Percentiles rank a stretch among this genome's conserved stretches.
phyloP scores from a whole-genome alignment of 257 asterid genomes.

The Przewalskia tangutica region DNA sequence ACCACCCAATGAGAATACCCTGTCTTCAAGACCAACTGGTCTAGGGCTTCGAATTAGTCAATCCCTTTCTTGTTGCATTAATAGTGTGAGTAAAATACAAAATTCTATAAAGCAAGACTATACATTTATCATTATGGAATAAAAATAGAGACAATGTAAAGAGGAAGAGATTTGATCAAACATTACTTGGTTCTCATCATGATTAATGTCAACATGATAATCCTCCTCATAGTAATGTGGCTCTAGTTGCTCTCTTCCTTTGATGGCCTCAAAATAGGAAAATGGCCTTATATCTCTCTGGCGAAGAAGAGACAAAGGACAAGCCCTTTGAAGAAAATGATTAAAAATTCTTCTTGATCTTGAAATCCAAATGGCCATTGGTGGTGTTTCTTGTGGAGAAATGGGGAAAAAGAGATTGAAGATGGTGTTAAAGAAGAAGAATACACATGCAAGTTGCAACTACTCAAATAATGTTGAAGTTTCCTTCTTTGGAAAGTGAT shows the following conservation, averaged over 20 bases:
- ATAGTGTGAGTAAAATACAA: neutral
- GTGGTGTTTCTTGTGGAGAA: neutral
- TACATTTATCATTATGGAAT: neutral
- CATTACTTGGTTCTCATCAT: conserved; percentile 35
- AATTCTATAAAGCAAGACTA: neutral
- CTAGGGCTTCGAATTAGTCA: no score
- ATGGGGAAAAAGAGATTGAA: neutral
- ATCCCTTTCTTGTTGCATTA: no score
- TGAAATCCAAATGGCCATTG: conserved; percentile 41
- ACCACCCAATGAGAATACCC: no score
- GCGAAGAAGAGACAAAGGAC: neutral
- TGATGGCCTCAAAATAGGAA: conserved; percentile 33
- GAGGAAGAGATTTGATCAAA: neutral
- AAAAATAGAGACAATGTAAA: neutral
- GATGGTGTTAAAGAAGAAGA: neutral
- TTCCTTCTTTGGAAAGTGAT: neutral
- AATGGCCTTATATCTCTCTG: neutral
- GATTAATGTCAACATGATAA: conserved; percentile 26
- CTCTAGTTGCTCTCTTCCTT: conserved; percentile 35
- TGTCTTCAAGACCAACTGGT: no score
- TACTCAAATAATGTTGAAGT: neutral
- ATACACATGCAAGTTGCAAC: neutral
- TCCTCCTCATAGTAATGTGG: conserved; percentile 14
- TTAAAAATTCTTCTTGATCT: conserved; percentile 34
- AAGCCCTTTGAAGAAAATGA: conserved; percentile 16